Conservation (phyloP, 768 basidiomycete genomes). For the Obba rivulosa region DNA sequence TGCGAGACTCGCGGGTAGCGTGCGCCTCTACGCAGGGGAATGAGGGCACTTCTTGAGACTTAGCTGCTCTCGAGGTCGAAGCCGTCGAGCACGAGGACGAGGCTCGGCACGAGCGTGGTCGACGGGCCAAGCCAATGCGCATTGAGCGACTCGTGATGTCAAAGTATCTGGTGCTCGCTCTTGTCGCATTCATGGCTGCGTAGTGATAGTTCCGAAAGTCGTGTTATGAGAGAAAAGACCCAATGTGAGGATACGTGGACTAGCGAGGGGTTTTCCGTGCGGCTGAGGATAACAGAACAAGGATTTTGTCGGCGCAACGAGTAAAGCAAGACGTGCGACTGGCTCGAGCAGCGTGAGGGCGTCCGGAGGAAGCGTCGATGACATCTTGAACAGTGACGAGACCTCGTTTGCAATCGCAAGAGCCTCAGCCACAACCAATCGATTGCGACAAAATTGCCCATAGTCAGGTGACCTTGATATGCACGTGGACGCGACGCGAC, state of each 20-base stretch:
- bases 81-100: background rate
- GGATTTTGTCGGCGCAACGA: background rate
- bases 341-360: background rate
- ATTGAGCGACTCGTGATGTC: too few species aligned
- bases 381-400: background rate
- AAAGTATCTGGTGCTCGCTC: constrained; percentile 1
- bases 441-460: constrained; percentile 19
- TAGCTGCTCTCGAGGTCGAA: background rate
- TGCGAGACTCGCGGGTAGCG: constrained; percentile 57
- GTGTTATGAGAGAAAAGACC: background rate
- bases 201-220: background rate
- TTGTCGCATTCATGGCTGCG: constrained; percentile 7
- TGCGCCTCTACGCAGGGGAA: constrained; percentile 85
- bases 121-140: too few species aligned
- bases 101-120: too few species aligned
- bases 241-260: background rate
- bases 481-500: background rate
- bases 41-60: constrained; percentile 20
- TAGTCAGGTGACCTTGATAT: constrained; percentile 11
- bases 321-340: constrained; percentile 2
- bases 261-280: background rate
- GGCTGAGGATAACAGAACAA: background rate
- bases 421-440: constrained; percentile 1
- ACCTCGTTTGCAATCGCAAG: background rate
- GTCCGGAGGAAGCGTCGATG: background rate